Percentiles rank a stretch among this genome's conserved stretches.
These are phyloP conservation scores for Bryoglossum gracile DNA, from an alignment of 495 filamentous ascomycete genomes.

Conservation along the genomic window DNA sequence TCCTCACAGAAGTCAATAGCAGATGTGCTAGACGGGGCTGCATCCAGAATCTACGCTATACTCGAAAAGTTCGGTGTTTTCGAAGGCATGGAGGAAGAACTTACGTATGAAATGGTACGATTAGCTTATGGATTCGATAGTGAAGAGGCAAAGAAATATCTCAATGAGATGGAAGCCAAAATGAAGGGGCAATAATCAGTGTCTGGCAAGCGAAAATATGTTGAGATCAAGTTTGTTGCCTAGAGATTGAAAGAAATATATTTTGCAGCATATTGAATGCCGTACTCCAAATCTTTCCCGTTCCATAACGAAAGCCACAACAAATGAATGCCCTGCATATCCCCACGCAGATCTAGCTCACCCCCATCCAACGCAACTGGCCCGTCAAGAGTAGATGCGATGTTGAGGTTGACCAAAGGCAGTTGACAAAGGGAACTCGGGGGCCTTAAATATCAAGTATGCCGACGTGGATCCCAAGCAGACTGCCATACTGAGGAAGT, in stretches of 20 bases:
- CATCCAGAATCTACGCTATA: conserved; percentile 5
- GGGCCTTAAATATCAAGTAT: neutral
- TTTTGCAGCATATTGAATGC: neutral
- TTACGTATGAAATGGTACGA: conserved; percentile 3
- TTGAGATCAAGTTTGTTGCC: neutral
- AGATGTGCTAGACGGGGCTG: conserved; percentile 2
- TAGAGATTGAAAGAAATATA: conserved; percentile 4
- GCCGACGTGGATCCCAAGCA: neutral
- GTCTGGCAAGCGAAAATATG: neutral
- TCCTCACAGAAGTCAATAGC: conserved; percentile 4
- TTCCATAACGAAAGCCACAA: neutral
- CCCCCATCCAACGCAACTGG: neutral
- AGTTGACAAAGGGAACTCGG: neutral
- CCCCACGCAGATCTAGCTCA: neutral
- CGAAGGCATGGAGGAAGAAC: conserved; percentile 6
- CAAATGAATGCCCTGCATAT: neutral
- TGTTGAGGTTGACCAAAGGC: neutral
- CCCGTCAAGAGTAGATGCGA: neutral
- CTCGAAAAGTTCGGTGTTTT: conserved; percentile 5
- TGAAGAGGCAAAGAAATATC: conserved; percentile 6
- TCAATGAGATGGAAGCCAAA: conserved; percentile 3
- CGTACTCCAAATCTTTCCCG: neutral
- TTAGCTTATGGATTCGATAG: conserved; percentile 6
- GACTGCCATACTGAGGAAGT: neutral
- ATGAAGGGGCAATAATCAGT: conserved; percentile 4